Base-by-base conservation (phyloP, 257 asterid genomes). In the Capsicum baccatum region DNA sequence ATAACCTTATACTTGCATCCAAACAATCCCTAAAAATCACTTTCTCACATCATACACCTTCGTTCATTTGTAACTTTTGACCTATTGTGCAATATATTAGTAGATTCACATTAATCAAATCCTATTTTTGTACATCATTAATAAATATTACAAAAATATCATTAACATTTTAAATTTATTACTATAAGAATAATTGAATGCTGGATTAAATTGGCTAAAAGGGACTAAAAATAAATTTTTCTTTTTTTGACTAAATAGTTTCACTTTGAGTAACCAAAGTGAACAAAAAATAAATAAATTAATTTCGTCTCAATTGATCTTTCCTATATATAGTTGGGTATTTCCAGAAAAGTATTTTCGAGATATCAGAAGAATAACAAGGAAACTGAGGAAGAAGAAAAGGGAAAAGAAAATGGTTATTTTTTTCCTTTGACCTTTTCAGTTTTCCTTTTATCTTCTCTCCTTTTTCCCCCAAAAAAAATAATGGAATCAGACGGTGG, bases 401-500 rank as follows among this genome's bases (percentile, higher is more conserved):
- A 6, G 73, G 11, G 14, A 13, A 67, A 87, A 88, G 4, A 9
- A 26, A 26, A 26, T 26, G 33, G 33, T 26, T 83, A 39, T 39
- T 39, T 87, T 74, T 84, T 91, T 86, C 13, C 71, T 86, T 88
- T 92, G 42, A 83, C 87, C 89, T 79, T 87, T 55, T 67, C 48
- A 37, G 84, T 88, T 87, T 80, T 83, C 85, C 74, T 16, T 83
- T 44, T 6, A 85, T 66, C 88, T 58, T 85, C 87, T 88, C 67
- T 17, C 63, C 33, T 58, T 83, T 89, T 26, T 26, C 1, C 33
- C 33, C n/a, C n/a, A n/a, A 17, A 19, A 35, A 37, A 3, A 47
- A 26, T 26, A 55, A 94, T 94, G 98, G 98, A 92, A 81, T 10
- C 85, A 21, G 91, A 85, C 47, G 63, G 81, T 52, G 33, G 33